Percentiles rank a stretch among this genome's conserved stretches.
Evolutionary conservation across 1,139 yeast species (phyloP).

Genomic region (Blastobotrys ciferrii): DNA sequence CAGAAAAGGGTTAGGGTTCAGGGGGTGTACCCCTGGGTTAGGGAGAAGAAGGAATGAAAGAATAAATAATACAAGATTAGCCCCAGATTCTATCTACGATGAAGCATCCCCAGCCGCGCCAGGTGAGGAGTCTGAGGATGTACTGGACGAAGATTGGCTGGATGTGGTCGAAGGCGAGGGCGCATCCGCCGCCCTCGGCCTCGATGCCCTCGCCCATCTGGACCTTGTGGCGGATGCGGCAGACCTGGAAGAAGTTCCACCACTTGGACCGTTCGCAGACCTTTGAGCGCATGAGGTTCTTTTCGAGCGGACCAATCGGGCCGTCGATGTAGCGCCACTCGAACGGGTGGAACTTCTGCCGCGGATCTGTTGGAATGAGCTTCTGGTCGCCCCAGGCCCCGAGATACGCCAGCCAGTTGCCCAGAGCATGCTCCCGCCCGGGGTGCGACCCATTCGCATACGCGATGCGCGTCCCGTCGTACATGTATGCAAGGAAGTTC

Average conservation of each 20-base stretch:
- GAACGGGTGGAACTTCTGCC: constrained; percentile 85
- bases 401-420: constrained; percentile 72
- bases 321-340: constrained; percentile 91
- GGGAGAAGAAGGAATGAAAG: background rate
- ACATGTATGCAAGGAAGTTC: constrained; percentile 78
- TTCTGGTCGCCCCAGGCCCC: constrained; percentile 94
- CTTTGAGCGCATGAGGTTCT: constrained; percentile 63
- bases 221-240: constrained; percentile 70
- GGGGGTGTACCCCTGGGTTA: no score
- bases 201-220: constrained; percentile 88
- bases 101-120: constrained; percentile 38
- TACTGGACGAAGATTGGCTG: constrained; percentile 32
- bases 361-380: constrained; percentile 60
- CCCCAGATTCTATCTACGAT: constrained; percentile 37
- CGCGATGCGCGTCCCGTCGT: constrained; percentile 53
- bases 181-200: constrained; percentile 58
- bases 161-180: constrained; percentile 31
- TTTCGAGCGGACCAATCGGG: constrained; percentile 83
- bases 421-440: constrained; percentile 62
- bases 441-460: constrained; percentile 45
- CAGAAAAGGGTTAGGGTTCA: no score
- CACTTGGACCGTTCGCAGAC: constrained; percentile 85
- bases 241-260: constrained; percentile 74
- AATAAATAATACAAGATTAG: constrained; percentile 15
- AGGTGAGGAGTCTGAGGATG: constrained; percentile 31